phyloP scores from a whole-genome alignment of 257 asterid species.

The Nicotiana undulata region DNA sequence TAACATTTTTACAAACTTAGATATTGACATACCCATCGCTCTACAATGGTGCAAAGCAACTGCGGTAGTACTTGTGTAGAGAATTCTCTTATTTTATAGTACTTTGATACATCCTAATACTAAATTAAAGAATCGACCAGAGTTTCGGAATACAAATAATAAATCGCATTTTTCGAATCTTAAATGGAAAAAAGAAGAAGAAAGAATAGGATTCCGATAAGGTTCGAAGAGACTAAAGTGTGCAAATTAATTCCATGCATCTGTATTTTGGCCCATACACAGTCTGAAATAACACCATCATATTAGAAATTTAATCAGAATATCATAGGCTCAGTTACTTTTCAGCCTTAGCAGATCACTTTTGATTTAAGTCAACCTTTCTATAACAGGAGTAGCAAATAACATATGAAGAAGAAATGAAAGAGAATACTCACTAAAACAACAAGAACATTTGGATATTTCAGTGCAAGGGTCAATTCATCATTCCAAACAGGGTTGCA shows the following conservation, averaged over 20 bases:
- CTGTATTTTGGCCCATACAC: too few species aligned
- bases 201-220: slow-evolving; percentile 18
- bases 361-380: too few species aligned
- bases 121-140: too few species aligned
- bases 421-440: slow-evolving; percentile 31
- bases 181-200: neutral
- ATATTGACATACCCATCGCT: slow-evolving; percentile 36
- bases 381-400: too few species aligned
- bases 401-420: too few species aligned
- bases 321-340: neutral
- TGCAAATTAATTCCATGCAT: too few species aligned
- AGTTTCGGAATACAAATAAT: neutral
- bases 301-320: neutral
- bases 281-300: slow-evolving; percentile 20
- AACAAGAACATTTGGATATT: slow-evolving; percentile 48
- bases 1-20: too few species aligned
- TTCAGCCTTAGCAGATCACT: too few species aligned
- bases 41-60: neutral
- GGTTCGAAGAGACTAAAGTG: slow-evolving; percentile 9
- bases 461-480: slow-evolving; percentile 55
- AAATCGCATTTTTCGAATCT: neutral
- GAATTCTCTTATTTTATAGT: neutral
- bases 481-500: slow-evolving; percentile 80
- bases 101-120: neutral
- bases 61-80: neutral